phyloP scores from a whole-genome alignment of 306 rosid genomes.

The Adenanthera pavonina region DNA sequence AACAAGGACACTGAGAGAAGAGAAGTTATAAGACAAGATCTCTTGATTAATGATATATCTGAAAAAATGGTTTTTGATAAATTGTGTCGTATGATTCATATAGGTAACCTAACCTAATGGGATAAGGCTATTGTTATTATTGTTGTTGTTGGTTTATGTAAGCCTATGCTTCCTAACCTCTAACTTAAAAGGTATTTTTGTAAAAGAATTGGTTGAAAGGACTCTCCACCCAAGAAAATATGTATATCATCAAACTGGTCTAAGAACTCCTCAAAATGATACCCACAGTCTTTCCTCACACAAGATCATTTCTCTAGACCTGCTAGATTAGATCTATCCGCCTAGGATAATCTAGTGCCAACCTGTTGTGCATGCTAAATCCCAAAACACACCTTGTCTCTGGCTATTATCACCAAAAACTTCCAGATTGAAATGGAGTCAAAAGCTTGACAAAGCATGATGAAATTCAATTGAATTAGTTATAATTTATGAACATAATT shows the following conservation, averaged over 20 bases:
- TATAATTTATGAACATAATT: conserved; percentile 32
- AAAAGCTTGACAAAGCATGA: neutral
- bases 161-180: conserved; percentile 20
- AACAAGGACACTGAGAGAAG: no score
- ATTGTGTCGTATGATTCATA: no score
- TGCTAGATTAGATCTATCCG: neutral
- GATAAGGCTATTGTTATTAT: no score
- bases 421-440: neutral
- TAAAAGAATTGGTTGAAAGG: conserved; percentile 6
- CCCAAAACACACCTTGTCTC: neutral
- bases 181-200: conserved; percentile 11
- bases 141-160: neutral
- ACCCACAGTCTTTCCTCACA: neutral
- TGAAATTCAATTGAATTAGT: neutral
- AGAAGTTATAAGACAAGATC: no score
- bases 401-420: neutral
- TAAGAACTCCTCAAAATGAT: neutral
- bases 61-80: no score
- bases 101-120: no score
- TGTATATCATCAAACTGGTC: neutral
- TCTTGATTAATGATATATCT: no score
- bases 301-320: neutral
- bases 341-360: neutral
- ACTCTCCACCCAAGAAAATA: neutral
- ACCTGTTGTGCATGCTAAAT: neutral